Conservation (phyloP, 345 rosid genomes). For the Eucalyptus sp. region DNA sequence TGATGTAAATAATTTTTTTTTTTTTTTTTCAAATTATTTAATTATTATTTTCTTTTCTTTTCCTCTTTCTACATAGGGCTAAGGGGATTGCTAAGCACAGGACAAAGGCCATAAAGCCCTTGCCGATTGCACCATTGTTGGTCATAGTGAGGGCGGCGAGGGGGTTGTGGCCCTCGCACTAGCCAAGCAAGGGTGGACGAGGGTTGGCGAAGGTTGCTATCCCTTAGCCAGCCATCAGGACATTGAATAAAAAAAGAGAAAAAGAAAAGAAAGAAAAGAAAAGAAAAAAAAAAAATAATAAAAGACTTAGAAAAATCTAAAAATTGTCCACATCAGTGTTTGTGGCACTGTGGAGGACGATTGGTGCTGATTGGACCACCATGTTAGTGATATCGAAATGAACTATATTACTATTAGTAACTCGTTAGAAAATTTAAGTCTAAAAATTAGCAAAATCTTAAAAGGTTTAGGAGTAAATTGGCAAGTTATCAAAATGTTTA, state of each 20-base stretch:
- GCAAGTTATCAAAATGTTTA: no score
- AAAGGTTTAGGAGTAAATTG: no score
- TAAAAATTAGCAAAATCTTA: no score
- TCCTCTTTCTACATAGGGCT: neutral
- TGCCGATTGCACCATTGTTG: neutral
- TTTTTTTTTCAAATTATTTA: no score
- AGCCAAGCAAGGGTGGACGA: neutral
- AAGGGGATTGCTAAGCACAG: accelerated
- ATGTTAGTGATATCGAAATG: neutral
- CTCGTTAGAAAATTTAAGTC: neutral
- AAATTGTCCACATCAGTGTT: accelerated
- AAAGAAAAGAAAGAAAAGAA: neutral
- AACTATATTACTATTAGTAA: no score
- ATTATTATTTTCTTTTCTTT: no score
- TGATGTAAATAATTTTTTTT: no score
- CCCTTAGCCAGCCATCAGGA: accelerated
- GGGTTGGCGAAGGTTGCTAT: accelerated
- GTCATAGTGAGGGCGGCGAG: accelerated
- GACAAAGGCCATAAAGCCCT: neutral
- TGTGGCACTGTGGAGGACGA: accelerated
- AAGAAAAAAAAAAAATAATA: no score
- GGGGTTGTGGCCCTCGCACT: neutral
- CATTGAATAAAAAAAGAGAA: no score
- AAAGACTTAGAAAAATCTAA: no score
- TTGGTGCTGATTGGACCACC: accelerated